Percentiles rank a stretch among this genome's conserved stretches.
Conservation (phyloP, 352 stramenopile species). For the Thraustotheca clavata region DNA sequence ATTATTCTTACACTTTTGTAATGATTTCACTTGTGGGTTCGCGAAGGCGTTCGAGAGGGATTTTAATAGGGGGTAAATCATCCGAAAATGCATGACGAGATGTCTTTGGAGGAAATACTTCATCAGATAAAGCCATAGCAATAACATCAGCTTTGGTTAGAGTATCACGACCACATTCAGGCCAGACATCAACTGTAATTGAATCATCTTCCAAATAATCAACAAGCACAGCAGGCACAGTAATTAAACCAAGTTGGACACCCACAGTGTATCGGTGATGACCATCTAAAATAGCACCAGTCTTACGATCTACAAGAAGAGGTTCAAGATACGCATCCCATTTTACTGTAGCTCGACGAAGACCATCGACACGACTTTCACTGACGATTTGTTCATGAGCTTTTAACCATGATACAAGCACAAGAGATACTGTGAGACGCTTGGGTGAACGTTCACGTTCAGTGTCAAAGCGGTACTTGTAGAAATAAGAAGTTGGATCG, state of each 20-base stretch:
- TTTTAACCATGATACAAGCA: slow-evolving; percentile 64
- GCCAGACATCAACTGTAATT: slow-evolving; percentile 82
- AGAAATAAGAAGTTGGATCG: slow-evolving; percentile 86
- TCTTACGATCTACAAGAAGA: slow-evolving; percentile 59
- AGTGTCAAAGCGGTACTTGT: slow-evolving; percentile 83
- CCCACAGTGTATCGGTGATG: slow-evolving; percentile 80
- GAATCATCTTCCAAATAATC: slow-evolving; percentile 75
- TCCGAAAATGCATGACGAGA: slow-evolving; percentile 81
- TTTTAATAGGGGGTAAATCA: slow-evolving; percentile 72
- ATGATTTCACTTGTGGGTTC: no score
- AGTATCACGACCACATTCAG: slow-evolving; percentile 67
- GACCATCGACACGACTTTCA: slow-evolving; percentile 72
- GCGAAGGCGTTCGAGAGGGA: slow-evolving; percentile 54
- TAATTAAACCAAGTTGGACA: slow-evolving; percentile 50
- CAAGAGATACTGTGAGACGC: slow-evolving; percentile 46
- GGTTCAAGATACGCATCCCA: slow-evolving; percentile 82
- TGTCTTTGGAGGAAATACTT: slow-evolving; percentile 79
- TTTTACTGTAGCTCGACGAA: slow-evolving; percentile 58
- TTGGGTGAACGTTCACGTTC: slow-evolving; percentile 55
- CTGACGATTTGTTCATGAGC: slow-evolving; percentile 79
- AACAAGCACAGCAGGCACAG: slow-evolving; percentile 69
- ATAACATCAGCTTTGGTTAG: slow-evolving; percentile 80
- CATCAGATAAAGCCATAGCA: slow-evolving; percentile 70
- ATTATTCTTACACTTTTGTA: no score
- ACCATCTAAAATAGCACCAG: slow-evolving; percentile 72